Conservation (phyloP, 2,329 filamentous ascomycete genomes). For the Tympanopsis confertula region DNA sequence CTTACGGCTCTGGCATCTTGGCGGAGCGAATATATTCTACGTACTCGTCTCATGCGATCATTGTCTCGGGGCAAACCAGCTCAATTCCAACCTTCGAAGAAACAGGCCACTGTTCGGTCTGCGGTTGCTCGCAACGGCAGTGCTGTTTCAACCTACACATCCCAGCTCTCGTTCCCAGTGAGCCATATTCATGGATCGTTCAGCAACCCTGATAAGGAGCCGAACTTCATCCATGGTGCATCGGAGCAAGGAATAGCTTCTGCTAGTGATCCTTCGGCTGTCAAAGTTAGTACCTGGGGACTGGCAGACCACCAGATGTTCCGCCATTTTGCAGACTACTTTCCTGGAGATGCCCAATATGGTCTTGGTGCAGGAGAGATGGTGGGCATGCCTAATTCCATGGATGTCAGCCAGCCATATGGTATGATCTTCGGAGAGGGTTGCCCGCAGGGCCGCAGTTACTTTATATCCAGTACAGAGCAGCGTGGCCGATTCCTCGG, state of each 20-base stretch:
- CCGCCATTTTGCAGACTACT: constrained; percentile 67
- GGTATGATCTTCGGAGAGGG: constrained; percentile 80
- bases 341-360: constrained; percentile 62
- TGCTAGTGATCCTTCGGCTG: constrained; percentile 66
- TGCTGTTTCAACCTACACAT: constrained; percentile 75
- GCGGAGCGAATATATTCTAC: constrained; percentile 87
- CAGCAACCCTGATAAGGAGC: constrained; percentile 53
- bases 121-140: constrained; percentile 43
- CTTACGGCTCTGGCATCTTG: constrained; percentile 79
- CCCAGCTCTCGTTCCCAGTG: constrained; percentile 67
- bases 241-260: constrained; percentile 69
- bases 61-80: constrained; percentile 69
- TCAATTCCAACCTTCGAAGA: constrained; percentile 30
- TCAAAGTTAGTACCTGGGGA: constrained; percentile 73
- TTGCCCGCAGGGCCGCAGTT: constrained; percentile 69
- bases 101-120: constrained; percentile 37
- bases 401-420: constrained; percentile 80
- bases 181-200: constrained; percentile 74
- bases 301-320: constrained; percentile 64
- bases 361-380: constrained; percentile 64
- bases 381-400: constrained; percentile 69
- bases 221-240: constrained; percentile 73
- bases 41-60: constrained; percentile 73
- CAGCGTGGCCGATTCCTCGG: constrained; percentile 66
- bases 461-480: constrained; percentile 66